Evolutionary conservation across 352 stramenopile genomes (phyloP), one percentile per base, ranked within the genome.

Genomic region (Phytophthora ramorum): DNA sequence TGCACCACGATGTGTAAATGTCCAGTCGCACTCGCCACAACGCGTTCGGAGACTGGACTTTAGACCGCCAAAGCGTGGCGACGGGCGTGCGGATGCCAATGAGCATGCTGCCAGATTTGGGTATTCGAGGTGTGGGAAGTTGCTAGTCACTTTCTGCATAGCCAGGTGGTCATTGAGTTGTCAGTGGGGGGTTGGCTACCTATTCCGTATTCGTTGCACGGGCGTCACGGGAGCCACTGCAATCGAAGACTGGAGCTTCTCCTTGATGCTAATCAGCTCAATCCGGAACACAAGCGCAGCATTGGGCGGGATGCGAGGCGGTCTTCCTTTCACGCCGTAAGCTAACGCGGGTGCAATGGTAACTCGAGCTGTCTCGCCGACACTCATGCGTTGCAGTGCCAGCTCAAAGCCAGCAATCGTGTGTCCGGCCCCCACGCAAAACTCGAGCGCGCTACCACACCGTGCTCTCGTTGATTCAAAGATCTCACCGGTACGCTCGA

Each of bases 251-350:
- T 83, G 66, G 37, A 90, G 60, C 55, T 89, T 93, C 58, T 92
- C 85, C 50, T 92, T 87, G 68, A 94, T 88, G 38, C 71, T 85
- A 55, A 94, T 92, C 17, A 94, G 75, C 57, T 94, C 83, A 56
- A 92, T 90, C 41, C 84, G 86, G 57, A 92, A 94, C 22, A 92
- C 71, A 0, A 94, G 73, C n/a, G 81, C 85, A 7, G 82, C 71
- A 34, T 85, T 92, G 9, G 79, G 78, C 0, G 86, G 86, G 32
- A 94, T 92, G 44, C 81, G 79, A 22, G 86, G 86, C 8, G 82
- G 78, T 20, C 75, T 65, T 2, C 86, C 86, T 50, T 87, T 87
- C n/a, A 89, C 75, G 3, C 86, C 86, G 52, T 94, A 94, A 13
- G 82, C 86, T 28, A 92, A 69, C 46, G 83, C 79, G 1, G 86